Percentiles rank a stretch among this genome's conserved stretches.
phyloP scores from a whole-genome alignment of 768 basidiomycete species.

The Zangia roseola region DNA sequence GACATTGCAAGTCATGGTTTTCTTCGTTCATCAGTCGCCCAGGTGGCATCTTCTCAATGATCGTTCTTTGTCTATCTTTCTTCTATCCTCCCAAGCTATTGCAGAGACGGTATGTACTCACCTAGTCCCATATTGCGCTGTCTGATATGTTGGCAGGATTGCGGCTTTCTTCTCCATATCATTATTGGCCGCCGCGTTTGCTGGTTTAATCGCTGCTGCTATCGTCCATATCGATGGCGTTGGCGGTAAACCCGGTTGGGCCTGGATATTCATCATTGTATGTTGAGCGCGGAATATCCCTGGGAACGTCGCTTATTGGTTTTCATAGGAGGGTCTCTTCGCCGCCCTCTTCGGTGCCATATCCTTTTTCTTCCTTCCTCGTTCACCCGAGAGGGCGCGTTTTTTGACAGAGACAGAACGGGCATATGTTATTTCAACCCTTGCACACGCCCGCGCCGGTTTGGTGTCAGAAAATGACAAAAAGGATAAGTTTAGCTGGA shows the following conservation, averaged over 20 bases:
- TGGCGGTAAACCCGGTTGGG: constrained; percentile 54
- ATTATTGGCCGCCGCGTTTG: constrained; percentile 57
- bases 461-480: constrained; percentile 41
- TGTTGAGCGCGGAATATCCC: not conserved
- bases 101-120: constrained; percentile 16
- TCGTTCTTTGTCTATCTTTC: constrained; percentile 54
- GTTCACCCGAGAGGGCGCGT: constrained; percentile 40
- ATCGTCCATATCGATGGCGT: constrained; percentile 55
- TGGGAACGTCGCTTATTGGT: not conserved
- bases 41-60: constrained; percentile 58
- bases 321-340: constrained; percentile 53
- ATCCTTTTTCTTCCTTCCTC: constrained; percentile 50
- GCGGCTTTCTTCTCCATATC: constrained; percentile 41
- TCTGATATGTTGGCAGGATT: constrained; percentile 27
- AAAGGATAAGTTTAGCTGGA: constrained; percentile 53
- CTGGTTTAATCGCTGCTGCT: constrained; percentile 59
- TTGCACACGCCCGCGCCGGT: constrained; percentile 15
- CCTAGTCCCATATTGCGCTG: not conserved
- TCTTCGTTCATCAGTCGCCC: constrained; percentile 1
- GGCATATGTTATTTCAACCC: constrained; percentile 37
- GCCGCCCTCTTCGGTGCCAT: constrained; percentile 54
- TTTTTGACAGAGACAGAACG: constrained; percentile 57
- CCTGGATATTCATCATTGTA: constrained; percentile 61
- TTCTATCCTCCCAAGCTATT: constrained; percentile 36
- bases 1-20: not conserved